Evolutionary conservation across 2,329 filamentous ascomycete species (phyloP).

Genomic region (Colletotrichum musicola): DNA sequence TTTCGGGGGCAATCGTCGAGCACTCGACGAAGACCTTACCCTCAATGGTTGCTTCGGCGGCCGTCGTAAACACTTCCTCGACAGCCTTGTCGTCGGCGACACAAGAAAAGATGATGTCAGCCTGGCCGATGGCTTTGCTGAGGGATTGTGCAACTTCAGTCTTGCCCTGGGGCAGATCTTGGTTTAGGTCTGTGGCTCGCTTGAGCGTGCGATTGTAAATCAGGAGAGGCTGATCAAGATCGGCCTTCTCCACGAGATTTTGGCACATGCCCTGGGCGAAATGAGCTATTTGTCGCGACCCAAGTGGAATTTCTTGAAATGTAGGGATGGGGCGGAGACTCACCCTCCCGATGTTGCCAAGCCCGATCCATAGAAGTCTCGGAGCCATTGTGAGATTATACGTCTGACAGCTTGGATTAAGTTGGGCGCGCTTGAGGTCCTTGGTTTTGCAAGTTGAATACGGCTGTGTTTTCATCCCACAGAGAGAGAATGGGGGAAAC

Average conservation of each 20-base stretch:
- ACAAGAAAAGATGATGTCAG: slow-evolving; percentile 87
- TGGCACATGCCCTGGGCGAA: slow-evolving; percentile 79
- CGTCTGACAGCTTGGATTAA: too few relatives aligned
- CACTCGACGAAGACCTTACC: slow-evolving; percentile 89
- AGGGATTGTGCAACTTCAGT: slow-evolving; percentile 74
- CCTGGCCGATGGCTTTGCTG: slow-evolving; percentile 72
- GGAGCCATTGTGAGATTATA: slow-evolving; percentile 56
- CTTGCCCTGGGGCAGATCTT: slow-evolving; percentile 70
- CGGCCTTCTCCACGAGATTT: slow-evolving; percentile 84
- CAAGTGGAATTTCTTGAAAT: slow-evolving; percentile 38
- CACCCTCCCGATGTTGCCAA: slow-evolving; percentile 90
- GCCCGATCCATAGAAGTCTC: slow-evolving; percentile 81
- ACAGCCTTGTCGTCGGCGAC: slow-evolving; percentile 84
- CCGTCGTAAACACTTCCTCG: slow-evolving; percentile 68
- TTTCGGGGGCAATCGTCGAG: slow-evolving; percentile 89
- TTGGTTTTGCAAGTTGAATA: too few relatives aligned
- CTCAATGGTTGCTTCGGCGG: slow-evolving; percentile 68
- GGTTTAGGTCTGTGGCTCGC: slow-evolving; percentile 73
- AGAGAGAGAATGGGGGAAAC: too few relatives aligned
- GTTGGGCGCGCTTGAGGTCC: too few relatives aligned
- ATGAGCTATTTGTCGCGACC: slow-evolving; percentile 31
- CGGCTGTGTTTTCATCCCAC: too few relatives aligned
- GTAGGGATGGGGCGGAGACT: slow-evolving; percentile 47
- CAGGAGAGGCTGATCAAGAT: slow-evolving; percentile 77
- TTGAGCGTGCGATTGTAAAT: slow-evolving; percentile 83